A percentile compares a stretch with the other conserved stretches of the same genome.
These are phyloP conservation scores for Darksidea phi DNA, from an alignment of 495 filamentous ascomycete genomes.

Conservation along the genomic window DNA sequence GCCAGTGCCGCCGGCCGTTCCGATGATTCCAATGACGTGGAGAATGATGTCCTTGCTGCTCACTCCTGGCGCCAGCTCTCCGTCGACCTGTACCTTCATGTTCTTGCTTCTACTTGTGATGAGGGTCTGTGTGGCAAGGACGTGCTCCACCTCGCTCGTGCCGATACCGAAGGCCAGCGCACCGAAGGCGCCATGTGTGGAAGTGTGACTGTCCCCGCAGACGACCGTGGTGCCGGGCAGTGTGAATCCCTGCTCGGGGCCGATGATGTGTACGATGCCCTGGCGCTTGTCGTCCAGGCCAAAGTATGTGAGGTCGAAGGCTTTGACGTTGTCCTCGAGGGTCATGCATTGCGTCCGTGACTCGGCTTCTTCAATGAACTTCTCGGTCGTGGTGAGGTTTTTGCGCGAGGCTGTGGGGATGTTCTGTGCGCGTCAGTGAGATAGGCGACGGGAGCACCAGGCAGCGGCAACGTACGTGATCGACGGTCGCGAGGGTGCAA, in stretches of 20 bases:
- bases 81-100: slow-evolving; percentile 95
- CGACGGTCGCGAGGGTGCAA: slow-evolving; percentile 93
- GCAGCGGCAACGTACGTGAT: slow-evolving; percentile 69
- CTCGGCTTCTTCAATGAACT: slow-evolving; percentile 91
- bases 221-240: slow-evolving; percentile 96
- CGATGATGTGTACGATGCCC: slow-evolving; percentile 97
- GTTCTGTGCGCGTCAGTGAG: slow-evolving; percentile 58
- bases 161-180: slow-evolving; percentile 96
- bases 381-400: slow-evolving; percentile 76
- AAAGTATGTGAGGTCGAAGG: slow-evolving; percentile 95
- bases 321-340: slow-evolving; percentile 94
- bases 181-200: slow-evolving; percentile 95
- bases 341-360: slow-evolving; percentile 91
- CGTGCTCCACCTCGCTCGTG: slow-evolving; percentile 97
- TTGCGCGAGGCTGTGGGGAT: slow-evolving; percentile 87
- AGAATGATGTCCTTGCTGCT: slow-evolving; percentile 96
- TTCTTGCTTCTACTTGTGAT: slow-evolving; percentile 96
- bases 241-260: slow-evolving; percentile 98
- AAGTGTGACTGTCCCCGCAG: slow-evolving; percentile 96
- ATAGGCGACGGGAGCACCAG: background rate
- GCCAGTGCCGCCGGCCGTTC: slow-evolving; percentile 91
- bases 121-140: slow-evolving; percentile 91
- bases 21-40: slow-evolving; percentile 89
- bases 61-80: slow-evolving; percentile 83
- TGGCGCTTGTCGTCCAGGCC: slow-evolving; percentile 94